A percentile compares a stretch with the other conserved stretches of the same genome.
Evolutionary conservation across 495 filamentous ascomycete genomes (phyloP).

Genomic region (Annulohypoxylon bovei): DNA sequence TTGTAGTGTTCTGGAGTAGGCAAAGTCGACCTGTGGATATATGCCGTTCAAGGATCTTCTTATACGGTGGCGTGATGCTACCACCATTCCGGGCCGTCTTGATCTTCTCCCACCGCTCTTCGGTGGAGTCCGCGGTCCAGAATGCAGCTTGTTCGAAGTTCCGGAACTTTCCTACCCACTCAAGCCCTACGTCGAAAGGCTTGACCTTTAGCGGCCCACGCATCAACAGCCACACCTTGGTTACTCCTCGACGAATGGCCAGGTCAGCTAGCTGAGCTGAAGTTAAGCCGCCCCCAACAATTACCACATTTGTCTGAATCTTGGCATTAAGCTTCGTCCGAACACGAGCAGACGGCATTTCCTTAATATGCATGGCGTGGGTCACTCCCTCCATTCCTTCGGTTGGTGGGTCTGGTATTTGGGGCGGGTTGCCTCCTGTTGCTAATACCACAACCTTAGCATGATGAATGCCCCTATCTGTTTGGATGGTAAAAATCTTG

Average conservation of each 20-base stretch:
- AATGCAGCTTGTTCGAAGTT: slow-evolving; percentile 70
- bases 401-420: slow-evolving; percentile 54
- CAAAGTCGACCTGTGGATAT: slow-evolving; percentile 54
- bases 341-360: slow-evolving; percentile 58
- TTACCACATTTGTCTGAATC: slow-evolving; percentile 61
- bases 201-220: slow-evolving; percentile 68
- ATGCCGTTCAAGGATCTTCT: slow-evolving; percentile 63
- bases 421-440: slow-evolving; percentile 64
- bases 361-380: slow-evolving; percentile 65
- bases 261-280: slow-evolving; percentile 69
- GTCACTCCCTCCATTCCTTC: slow-evolving; percentile 59
- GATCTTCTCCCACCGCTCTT: slow-evolving; percentile 68
- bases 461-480: slow-evolving; percentile 56
- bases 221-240: slow-evolving; percentile 67
- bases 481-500: slow-evolving; percentile 64
- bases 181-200: slow-evolving; percentile 69
- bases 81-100: slow-evolving; percentile 67
- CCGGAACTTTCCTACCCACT: slow-evolving; percentile 74
- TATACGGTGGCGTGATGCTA: slow-evolving; percentile 67
- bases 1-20: slow-evolving; percentile 61
- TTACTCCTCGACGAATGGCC: slow-evolving; percentile 62
- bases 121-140: slow-evolving; percentile 68
- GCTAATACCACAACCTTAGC: slow-evolving; percentile 66
- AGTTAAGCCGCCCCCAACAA: slow-evolving; percentile 70
- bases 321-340: slow-evolving; percentile 57